A percentile compares a stretch with the other conserved stretches of the same genome.
These are phyloP conservation scores for Starmerella floricola DNA, from an alignment of 805 yeast species.

Conservation along the genomic window DNA sequence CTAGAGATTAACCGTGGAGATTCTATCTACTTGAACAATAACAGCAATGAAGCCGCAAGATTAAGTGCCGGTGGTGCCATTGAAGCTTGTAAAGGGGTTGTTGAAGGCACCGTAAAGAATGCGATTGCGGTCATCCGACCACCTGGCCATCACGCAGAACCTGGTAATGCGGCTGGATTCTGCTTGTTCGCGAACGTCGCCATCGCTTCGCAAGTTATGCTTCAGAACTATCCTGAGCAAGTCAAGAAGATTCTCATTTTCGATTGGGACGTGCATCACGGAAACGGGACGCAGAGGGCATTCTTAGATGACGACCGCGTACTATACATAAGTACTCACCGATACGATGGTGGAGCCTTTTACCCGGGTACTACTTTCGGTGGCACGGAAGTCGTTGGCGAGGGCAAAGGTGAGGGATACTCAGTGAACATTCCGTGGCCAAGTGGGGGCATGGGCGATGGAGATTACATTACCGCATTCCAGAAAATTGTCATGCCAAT, in stretches of 20 bases:
- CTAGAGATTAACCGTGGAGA: slow-evolving; percentile 85
- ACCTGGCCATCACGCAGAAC: slow-evolving; percentile 99
- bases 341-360: slow-evolving; percentile 82
- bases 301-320: slow-evolving; percentile 84
- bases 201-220: slow-evolving; percentile 80
- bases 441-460: slow-evolving; percentile 81
- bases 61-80: slow-evolving; percentile 94
- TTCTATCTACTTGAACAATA: slow-evolving; percentile 88
- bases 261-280: slow-evolving; percentile 99
- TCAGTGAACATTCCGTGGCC: slow-evolving; percentile 93
- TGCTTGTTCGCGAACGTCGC: slow-evolving; percentile 94
- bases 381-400: slow-evolving; percentile 77
- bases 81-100: slow-evolving; percentile 90
- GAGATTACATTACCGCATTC: slow-evolving; percentile 89
- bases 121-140: slow-evolving; percentile 93
- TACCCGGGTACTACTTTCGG: slow-evolving; percentile 84
- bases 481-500: slow-evolving; percentile 76
- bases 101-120: slow-evolving; percentile 83
- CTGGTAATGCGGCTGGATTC: slow-evolving; percentile 93
- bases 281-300: slow-evolving; percentile 94
- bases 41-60: slow-evolving; percentile 74
- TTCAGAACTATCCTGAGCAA: slow-evolving; percentile 74
- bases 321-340: slow-evolving; percentile 77
- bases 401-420: slow-evolving; percentile 74
- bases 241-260: slow-evolving; percentile 70